phyloP scores from a whole-genome alignment of 495 filamentous ascomycete species.

The Neurospora sp. region DNA sequence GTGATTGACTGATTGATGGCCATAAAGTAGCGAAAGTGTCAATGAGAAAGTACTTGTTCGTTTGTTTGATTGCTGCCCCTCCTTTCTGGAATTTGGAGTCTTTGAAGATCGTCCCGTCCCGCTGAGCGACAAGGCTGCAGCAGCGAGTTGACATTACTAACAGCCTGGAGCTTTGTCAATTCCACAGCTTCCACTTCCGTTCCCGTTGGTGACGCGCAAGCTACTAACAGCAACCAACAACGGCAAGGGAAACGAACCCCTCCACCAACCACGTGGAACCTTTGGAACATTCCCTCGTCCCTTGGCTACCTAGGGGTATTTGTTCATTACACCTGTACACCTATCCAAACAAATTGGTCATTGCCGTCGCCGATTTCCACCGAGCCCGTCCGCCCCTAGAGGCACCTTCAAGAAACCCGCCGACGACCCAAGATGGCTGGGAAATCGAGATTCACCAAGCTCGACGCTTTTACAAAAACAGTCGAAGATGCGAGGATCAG shows the following conservation, averaged over 20 bases:
- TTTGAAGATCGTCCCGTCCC: not conserved
- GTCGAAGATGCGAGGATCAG: slow-evolving; percentile 96
- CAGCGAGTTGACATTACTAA: not conserved
- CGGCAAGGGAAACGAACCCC: not conserved
- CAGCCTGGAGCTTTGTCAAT: not conserved
- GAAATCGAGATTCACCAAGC: slow-evolving; percentile 83
- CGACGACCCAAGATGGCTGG: slow-evolving; percentile 39
- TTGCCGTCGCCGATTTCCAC: not conserved
- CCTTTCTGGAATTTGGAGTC: not conserved
- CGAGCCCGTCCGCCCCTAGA: not conserved
- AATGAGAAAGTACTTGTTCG: not conserved
- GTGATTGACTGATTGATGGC: not conserved
- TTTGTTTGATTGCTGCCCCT: not conserved
- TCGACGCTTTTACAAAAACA: slow-evolving; percentile 97
- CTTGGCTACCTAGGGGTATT: not conserved
- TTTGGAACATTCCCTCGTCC: not conserved
- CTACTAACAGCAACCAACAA: not conserved
- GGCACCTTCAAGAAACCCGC: not conserved
- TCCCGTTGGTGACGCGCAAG: not conserved
- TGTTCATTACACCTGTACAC: not conserved
- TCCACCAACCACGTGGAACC: not conserved
- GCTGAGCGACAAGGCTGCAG: not conserved
- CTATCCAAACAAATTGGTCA: not conserved
- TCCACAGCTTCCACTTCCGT: not conserved
- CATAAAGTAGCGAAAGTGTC: not conserved